These are phyloP conservation scores for Myriosclerotinia duriaeana DNA, from an alignment of 2,329 filamentous ascomycete genomes.

Conservation along the genomic window DNA sequence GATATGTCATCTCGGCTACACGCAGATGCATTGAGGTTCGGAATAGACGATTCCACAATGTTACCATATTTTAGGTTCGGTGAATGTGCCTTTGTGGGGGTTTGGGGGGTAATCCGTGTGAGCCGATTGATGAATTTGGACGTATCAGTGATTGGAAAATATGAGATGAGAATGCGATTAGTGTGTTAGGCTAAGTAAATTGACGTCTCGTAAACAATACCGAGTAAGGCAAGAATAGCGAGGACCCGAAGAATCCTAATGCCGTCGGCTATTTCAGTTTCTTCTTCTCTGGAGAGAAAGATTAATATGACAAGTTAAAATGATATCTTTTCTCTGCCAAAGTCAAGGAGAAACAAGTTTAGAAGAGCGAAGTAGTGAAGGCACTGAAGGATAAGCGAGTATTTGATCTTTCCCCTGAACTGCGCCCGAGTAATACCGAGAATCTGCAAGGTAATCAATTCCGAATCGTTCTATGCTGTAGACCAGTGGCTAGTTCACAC, in stretches of 20 bases:
- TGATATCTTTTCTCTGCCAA: conserved; percentile 11
- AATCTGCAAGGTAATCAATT: background rate
- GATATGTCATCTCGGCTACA: conserved; percentile 15
- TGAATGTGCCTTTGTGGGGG: conserved; percentile 11
- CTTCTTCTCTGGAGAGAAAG: background rate
- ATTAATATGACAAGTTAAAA: background rate
- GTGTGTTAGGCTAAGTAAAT: background rate
- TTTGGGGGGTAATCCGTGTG: background rate
- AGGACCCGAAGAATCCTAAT: background rate
- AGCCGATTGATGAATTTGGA: background rate
- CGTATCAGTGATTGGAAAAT: background rate
- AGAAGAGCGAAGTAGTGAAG: background rate
- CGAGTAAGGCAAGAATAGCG: background rate
- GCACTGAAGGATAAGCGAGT: conserved; percentile 10
- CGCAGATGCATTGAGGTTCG: conserved; percentile 11
- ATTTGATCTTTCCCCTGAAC: background rate
- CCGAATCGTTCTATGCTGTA: background rate
- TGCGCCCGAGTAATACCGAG: too few species aligned
- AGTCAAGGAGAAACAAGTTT: background rate
- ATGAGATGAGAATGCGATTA: conserved; percentile 1
- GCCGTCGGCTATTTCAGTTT: background rate
- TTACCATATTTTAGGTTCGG: background rate
- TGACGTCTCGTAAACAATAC: background rate
- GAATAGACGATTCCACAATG: conserved; percentile 12
- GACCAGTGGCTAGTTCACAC: background rate